Conservation (phyloP, 805 yeast species). For the Grigorovia transvaalensis region DNA sequence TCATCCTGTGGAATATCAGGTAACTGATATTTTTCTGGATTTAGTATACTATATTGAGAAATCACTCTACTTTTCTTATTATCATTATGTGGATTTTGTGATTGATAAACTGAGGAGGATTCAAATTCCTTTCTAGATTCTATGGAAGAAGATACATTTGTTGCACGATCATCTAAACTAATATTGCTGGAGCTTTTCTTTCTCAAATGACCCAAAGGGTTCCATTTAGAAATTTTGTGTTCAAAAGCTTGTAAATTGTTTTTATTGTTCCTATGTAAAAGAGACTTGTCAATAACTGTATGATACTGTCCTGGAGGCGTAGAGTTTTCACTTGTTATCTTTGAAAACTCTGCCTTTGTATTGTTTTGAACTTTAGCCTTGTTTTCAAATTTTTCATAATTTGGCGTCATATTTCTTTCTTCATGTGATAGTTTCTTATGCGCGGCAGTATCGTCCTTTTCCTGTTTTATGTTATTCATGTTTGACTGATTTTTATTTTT, state of each 20-base stretch:
- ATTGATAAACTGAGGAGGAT: conserved; percentile 2
- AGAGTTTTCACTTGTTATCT: background rate
- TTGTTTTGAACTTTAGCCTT: conserved; percentile 8
- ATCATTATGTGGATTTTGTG: background rate
- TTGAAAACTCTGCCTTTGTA: conserved; percentile 1
- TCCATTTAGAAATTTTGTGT: conserved; percentile 25
- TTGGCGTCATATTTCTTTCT: conserved; percentile 14
- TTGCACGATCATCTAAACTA: conserved; percentile 6
- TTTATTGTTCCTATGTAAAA: conserved; percentile 10
- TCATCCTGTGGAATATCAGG: conserved; percentile 19
- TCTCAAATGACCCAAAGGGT: conserved; percentile 19
- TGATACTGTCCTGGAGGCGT: conserved; percentile 13
- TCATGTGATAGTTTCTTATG: conserved; percentile 4
- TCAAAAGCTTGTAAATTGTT: conserved; percentile 16
- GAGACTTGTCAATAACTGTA: conserved; percentile 18
- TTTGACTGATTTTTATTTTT: conserved; percentile 1
- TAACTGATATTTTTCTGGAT: conserved; percentile 14
- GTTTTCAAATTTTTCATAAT: conserved; percentile 20
- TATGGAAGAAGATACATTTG: conserved; percentile 5
- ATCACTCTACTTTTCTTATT: conserved; percentile 2
- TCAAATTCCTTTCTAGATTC: conserved; percentile 1
- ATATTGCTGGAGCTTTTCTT: conserved; percentile 16
- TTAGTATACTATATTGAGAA: conserved; percentile 8
- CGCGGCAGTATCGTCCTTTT: background rate
- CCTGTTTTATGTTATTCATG: background rate